A percentile compares a stretch with the other conserved stretches of the same genome.
Evolutionary conservation across 2,329 filamentous ascomycete species (phyloP).

Genomic region (Catunica adiposa): DNA sequence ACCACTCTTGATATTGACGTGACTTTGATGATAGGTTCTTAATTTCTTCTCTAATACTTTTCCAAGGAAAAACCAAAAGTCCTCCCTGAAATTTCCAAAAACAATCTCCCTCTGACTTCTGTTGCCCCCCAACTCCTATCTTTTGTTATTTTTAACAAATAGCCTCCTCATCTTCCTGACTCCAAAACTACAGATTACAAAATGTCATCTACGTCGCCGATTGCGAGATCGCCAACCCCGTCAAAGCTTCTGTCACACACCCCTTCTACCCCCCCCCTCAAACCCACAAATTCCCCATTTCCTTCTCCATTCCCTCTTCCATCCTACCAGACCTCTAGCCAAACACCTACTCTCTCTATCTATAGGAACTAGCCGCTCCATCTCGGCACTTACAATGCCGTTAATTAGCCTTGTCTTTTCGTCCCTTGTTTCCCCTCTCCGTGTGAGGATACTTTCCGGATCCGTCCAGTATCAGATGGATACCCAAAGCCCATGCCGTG

Average conservation of each 20-base stretch:
- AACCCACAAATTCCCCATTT: neutral
- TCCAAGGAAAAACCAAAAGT: too few relatives aligned
- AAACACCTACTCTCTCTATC: neutral
- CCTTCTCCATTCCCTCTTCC: neutral
- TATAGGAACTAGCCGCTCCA: neutral
- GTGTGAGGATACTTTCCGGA: neutral
- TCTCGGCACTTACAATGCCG: neutral
- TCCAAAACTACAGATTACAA: neutral
- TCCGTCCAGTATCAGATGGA: neutral
- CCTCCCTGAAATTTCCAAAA: too few relatives aligned
- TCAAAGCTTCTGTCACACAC: neutral
- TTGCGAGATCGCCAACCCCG: neutral
- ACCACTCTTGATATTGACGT: neutral
- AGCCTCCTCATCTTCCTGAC: neutral
- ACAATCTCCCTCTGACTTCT: neutral
- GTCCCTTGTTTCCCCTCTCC: neutral
- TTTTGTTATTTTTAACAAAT: neutral
- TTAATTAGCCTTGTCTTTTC: neutral
- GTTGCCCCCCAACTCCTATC: neutral
- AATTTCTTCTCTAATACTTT: neutral
- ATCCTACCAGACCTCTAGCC: neutral
- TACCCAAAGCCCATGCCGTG: neutral
- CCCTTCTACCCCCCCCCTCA: neutral
- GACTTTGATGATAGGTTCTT: neutral
- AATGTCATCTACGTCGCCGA: neutral